These are phyloP conservation scores for Phaeophleospora eucalypticola DNA, from an alignment of 2,329 filamentous ascomycete species.

Conservation along the genomic window DNA sequence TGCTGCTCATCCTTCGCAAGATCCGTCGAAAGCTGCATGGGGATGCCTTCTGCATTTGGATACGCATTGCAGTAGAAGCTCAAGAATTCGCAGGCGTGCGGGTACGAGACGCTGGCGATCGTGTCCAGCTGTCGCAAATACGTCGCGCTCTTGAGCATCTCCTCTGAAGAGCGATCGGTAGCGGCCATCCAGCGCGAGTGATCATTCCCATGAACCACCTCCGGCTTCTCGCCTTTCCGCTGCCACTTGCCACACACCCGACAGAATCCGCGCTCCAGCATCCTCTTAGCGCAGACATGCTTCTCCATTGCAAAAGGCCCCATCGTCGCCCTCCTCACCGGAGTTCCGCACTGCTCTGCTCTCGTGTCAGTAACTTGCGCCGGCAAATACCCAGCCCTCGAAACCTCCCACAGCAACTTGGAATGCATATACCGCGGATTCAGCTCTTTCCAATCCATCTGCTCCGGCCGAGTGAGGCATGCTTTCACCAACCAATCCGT, in stretches of 20 bases:
- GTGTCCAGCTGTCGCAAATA: too few species aligned
- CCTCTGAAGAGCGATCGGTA: too few species aligned
- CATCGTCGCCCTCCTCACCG: neutral
- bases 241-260: slow-evolving; percentile 5
- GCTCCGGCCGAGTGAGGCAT: slow-evolving; percentile 1
- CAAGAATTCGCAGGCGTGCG: too few species aligned
- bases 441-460: slow-evolving; percentile 12
- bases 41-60: too few species aligned
- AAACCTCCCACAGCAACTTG: slow-evolving; percentile 4
- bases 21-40: too few species aligned
- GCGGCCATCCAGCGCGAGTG: too few species aligned
- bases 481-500: neutral
- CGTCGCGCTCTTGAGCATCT: too few species aligned
- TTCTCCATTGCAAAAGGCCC: slow-evolving; percentile 6
- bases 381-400: neutral
- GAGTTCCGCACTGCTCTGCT: neutral
- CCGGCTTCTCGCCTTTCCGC: neutral
- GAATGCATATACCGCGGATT: slow-evolving; percentile 15
- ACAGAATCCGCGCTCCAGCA: slow-evolving; percentile 5
- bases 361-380: slow-evolving; percentile 4
- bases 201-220: neutral
- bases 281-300: slow-evolving; percentile 7
- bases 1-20: too few species aligned
- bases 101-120: too few species aligned
- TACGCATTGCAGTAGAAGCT: too few species aligned